Base-by-base conservation (phyloP, 2,329 filamentous ascomycete species). In the Apiospora saccharicola region DNA sequence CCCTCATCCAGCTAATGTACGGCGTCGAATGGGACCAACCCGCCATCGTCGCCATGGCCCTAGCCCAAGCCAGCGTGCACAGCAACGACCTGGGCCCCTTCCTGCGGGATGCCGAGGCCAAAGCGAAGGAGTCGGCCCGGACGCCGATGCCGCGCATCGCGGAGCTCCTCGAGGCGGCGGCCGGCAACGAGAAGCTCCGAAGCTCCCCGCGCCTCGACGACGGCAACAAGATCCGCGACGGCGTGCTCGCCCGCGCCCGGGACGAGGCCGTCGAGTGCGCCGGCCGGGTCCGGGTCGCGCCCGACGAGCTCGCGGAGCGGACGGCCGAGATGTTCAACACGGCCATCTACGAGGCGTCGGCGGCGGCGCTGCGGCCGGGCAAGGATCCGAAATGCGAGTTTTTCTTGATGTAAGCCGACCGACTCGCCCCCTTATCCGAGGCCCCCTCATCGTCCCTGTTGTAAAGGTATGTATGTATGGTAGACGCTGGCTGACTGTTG, bases 1-100 rank as follows among this genome's bases (percentile, higher is more conserved):
- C 94, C 1, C 83, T 96, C 22, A 95, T 98, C 74, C 94, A 97
- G 79, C 87, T 97, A 26, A 93, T 94, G 68, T 97, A 94, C 79
- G 95, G 93, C 5, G 80, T 98, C 47, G 94, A 97, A 79, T 97
- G 94, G 84, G 81, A 88, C 13, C 94, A 97, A 79, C 94, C 94
- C 1, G 93, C 93, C 49, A 90, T 97, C 73, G 87, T 98, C 41
- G 94, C 94, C 7, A 90, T 96, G 82, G 94, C 86, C 0, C 88
- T 98, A 24, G 94, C 95, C 0, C 92, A 97, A 83, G 86, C 92
- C 1, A 90, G 92, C 10, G 89, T 94, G 1, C 94, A 97, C 78
- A 83, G 86, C 8, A 82, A 86, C 61, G 87, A 88, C 81, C 85
- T 92, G 1, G 83, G 82, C 1, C 75, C 80, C 0, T 89, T 91